Conservation (phyloP, 805 yeast genomes). For the Zygosaccharomyces bailii region DNA sequence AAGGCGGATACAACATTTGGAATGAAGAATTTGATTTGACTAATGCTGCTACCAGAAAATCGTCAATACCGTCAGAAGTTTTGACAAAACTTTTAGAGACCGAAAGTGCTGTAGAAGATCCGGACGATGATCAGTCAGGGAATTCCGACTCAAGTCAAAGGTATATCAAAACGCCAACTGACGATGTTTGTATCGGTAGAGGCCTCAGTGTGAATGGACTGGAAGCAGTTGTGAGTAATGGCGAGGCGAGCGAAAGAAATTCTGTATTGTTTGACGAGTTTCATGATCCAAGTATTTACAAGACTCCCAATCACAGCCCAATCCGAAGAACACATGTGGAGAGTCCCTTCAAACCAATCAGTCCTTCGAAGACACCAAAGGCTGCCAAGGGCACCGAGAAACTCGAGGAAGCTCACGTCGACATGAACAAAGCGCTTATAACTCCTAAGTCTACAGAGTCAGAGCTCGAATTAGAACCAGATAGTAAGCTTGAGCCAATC, state of each 20-base stretch:
- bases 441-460: neutral
- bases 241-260: slow-evolving; percentile 11
- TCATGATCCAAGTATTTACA: neutral
- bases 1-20: slow-evolving; percentile 17
- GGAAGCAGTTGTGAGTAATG: slow-evolving; percentile 17
- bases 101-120: slow-evolving; percentile 4
- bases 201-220: slow-evolving; percentile 26
- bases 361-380: slow-evolving; percentile 8
- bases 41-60: slow-evolving; percentile 7
- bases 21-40: slow-evolving; percentile 12
- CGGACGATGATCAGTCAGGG: neutral
- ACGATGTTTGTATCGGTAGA: slow-evolving; percentile 22
- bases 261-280: slow-evolving; percentile 9
- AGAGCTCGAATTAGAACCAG: neutral
- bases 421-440: no score
- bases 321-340: slow-evolving; percentile 21
- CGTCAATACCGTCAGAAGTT: slow-evolving; percentile 15
- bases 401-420: neutral
- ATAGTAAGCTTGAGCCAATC: neutral
- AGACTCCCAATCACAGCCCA: slow-evolving; percentile 15
- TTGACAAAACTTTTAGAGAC: slow-evolving; percentile 13
- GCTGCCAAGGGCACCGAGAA: neutral
- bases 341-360: slow-evolving; percentile 31
- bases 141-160: slow-evolving; percentile 10
- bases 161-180: slow-evolving; percentile 21